Base-by-base conservation (phyloP, 768 basidiomycete species). In the Asterophora lycoperdoides region DNA sequence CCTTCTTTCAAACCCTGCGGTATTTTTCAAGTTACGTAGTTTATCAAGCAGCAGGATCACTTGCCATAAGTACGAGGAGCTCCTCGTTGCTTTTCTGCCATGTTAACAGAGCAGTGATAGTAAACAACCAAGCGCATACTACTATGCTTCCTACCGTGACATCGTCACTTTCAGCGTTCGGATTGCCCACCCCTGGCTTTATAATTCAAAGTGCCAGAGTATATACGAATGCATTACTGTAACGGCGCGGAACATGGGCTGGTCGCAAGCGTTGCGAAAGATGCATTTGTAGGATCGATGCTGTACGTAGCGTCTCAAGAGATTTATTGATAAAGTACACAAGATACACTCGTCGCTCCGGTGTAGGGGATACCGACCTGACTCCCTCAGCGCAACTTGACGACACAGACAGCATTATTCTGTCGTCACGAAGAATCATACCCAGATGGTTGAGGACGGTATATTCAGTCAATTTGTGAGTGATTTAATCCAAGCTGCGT, bases 401-500 rank as follows among this genome's bases (percentile, higher is more conserved):
- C 29, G 10, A 29, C 6, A 29, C 10, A 29, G 5, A 5, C 10
- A 34, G 6, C 28, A 26, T 18, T 19, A 20, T 28, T 40, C 39
- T 28, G 28, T n/a, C 17, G 13, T 28, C 23, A 10, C 29, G 6
- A 14, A 20, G 2, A 20, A 40, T 14, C 39, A 40, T 40, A n/a
- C 23, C 14, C 39, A 6, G 40, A 11, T 28, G 40, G 8, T 15
- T 8, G n/a, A 13, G 11, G 23, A 19, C 9, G 41, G n/a, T n/a
- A n/a, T n/a, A n/a, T n/a, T n/a, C n/a, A n/a, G n/a, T 23, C 13
- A 38, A 39, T 42, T 45, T 3, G 46, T 45, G 13, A 45, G 5
- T 15, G 15, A 48, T 28, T 49, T 29, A 8, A 7, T 32, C 51
- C 51, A 53, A 7, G 51, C 51, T 20, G 29, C 5, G n/a, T 48